Conservation (phyloP, 2,329 filamentous ascomycete species). For the Zasmidium angulare region DNA sequence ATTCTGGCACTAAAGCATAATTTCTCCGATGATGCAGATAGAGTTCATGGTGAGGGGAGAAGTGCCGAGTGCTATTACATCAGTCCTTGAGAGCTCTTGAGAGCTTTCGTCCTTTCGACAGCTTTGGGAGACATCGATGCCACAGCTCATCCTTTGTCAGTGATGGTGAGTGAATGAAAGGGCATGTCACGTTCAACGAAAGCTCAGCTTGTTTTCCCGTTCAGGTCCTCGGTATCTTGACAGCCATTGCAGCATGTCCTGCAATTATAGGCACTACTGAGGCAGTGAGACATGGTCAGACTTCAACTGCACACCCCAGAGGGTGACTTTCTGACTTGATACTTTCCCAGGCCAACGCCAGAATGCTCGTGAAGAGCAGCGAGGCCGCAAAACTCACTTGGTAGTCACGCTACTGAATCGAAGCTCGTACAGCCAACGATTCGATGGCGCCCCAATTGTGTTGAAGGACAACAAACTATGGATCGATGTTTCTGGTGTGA, state of each 20-base stretch:
- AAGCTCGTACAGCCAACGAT: conserved; percentile 26
- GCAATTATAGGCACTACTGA: conserved; percentile 39
- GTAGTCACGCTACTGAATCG: conserved; percentile 29
- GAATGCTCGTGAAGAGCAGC: conserved; percentile 34
- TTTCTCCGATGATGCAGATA: background rate
- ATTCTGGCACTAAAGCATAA: background rate
- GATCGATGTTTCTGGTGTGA: conserved; percentile 25
- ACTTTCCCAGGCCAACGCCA: conserved; percentile 29
- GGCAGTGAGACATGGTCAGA: conserved; percentile 26
- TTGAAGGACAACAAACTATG: conserved; percentile 44
- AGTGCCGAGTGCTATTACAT: background rate
- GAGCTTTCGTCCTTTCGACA: background rate
- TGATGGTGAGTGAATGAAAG: background rate
- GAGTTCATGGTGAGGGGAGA: background rate
- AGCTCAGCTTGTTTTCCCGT: background rate
- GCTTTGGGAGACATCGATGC: background rate
- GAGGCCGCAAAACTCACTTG: conserved; percentile 33
- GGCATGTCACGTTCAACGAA: background rate
- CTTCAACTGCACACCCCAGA: background rate
- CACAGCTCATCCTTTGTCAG: background rate
- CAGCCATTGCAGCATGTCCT: conserved; percentile 34
- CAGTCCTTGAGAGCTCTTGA: background rate
- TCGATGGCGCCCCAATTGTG: conserved; percentile 32
- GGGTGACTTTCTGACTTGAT: background rate
- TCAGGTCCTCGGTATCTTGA: conserved; percentile 32